Evolutionary conservation across 2,329 filamentous ascomycete genomes (phyloP).

Genomic region (Sporothrix curviconia): DNA sequence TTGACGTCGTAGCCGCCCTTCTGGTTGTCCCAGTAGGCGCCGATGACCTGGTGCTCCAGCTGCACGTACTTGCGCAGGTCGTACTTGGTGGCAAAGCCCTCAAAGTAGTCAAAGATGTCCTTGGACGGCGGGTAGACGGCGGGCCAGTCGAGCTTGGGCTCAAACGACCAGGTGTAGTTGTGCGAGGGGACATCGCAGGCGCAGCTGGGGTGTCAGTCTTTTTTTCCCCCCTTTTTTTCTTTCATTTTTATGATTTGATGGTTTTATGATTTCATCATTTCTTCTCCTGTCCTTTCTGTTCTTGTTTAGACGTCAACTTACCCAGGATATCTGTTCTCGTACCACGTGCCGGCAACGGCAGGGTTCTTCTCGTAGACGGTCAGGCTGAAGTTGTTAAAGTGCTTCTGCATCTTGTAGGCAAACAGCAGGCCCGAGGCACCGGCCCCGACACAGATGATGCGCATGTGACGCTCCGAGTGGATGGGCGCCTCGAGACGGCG

Average conservation of each 20-base stretch:
- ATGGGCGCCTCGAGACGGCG: constrained; percentile 18
- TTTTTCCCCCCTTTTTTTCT: too few species aligned
- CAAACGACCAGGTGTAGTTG: constrained; percentile 36
- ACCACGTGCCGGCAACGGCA: constrained; percentile 44
- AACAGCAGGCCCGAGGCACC: constrained; percentile 41
- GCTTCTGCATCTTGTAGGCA: constrained; percentile 40
- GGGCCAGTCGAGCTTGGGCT: constrained; percentile 27
- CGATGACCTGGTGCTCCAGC: constrained; percentile 37
- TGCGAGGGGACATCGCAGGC: constrained; percentile 46
- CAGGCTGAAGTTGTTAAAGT: constrained; percentile 32
- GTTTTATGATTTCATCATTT: too few species aligned
- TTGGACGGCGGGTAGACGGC: constrained; percentile 24
- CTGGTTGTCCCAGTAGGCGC: constrained; percentile 37
- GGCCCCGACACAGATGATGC: constrained; percentile 39
- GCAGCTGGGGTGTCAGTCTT: constrained; percentile 28
- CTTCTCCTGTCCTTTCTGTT: too few species aligned
- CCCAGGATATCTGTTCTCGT: constrained; percentile 41
- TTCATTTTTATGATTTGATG: too few species aligned
- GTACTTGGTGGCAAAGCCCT: constrained; percentile 28
- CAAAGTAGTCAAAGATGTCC: constrained; percentile 26
- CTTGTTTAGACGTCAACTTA: constrained; percentile 20
- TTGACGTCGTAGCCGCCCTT: constrained; percentile 33
- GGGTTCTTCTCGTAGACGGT: constrained; percentile 42
- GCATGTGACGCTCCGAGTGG: constrained; percentile 20
- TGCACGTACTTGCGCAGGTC: constrained; percentile 36